Evolutionary conservation across 164 flowering plant species (phyloP).

Genomic region (Warburgia ugandensis): DNA sequence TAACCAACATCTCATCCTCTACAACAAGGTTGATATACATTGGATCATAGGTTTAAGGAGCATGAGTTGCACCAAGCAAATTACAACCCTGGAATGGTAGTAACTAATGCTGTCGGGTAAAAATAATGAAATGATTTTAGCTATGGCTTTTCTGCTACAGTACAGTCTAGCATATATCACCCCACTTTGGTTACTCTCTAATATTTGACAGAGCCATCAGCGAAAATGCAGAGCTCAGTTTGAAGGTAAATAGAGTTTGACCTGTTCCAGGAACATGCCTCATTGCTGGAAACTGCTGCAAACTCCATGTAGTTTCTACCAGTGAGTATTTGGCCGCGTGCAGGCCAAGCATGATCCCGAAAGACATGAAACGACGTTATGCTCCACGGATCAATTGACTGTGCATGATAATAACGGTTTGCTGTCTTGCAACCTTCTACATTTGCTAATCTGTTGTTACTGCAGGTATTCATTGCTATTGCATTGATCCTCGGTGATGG

Average conservation of each 20-base stretch:
- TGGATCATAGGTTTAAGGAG: not conserved
- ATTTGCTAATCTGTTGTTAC: no score
- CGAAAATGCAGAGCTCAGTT: not conserved
- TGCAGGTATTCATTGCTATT: conserved; percentile 32
- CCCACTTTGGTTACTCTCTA: no score
- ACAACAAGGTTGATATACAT: no score
- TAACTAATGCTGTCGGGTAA: no score
- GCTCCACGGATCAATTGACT: not conserved
- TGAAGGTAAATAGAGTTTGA: not conserved
- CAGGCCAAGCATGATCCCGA: not conserved
- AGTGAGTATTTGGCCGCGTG: not conserved
- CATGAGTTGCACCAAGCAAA: not conserved
- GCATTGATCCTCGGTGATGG: conserved; percentile 34
- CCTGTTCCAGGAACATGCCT: not conserved
- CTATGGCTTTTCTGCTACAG: no score
- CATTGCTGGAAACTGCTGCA: not conserved
- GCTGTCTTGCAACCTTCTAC: not conserved
- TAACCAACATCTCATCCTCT: not conserved
- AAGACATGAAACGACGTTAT: not conserved
- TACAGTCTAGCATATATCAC: no score
- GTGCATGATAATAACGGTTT: not conserved
- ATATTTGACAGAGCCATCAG: no score
- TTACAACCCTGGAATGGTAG: not conserved
- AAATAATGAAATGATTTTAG: no score
- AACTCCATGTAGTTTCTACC: not conserved